phyloP scores from a whole-genome alignment of 2,329 filamentous ascomycete species.

The Colletotrichum gigasporum region DNA sequence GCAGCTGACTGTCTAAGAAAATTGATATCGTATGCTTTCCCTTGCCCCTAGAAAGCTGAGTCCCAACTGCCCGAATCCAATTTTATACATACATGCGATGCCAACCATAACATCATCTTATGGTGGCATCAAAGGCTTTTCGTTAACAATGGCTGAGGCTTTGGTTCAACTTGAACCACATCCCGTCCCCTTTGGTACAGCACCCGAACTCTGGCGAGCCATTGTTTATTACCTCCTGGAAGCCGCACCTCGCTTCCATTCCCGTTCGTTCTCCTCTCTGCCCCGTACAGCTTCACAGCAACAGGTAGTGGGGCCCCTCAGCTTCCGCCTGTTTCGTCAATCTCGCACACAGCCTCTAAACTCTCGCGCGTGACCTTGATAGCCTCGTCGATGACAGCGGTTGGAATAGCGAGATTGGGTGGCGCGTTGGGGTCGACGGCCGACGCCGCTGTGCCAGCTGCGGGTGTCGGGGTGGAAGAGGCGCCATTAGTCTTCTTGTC shows the following conservation, averaged over 20 bases:
- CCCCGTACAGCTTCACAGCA: background rate
- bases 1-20: constrained; percentile 7
- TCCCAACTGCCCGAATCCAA: background rate
- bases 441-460: constrained; percentile 20
- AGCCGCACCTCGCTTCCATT: background rate
- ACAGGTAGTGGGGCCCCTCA: background rate
- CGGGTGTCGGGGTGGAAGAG: constrained; percentile 10
- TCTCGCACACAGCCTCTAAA: constrained; percentile 59
- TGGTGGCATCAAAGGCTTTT: background rate
- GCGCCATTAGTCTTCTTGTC: constrained; percentile 28
- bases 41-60: background rate
- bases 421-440: constrained; percentile 36
- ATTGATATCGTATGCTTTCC: constrained; percentile 12
- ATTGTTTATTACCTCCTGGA: background rate
- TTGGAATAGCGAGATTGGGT: constrained; percentile 63
- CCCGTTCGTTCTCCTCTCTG: background rate
- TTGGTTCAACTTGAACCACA: background rate
- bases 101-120: background rate
- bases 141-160: background rate
- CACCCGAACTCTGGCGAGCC: background rate
- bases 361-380: constrained; percentile 68
- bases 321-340: constrained; percentile 38
- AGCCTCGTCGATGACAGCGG: constrained; percentile 68
- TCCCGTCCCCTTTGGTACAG: background rate
- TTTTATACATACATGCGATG: constrained; percentile 6